Conservation (phyloP, 345 rosid species). For the Jatropha curcas region DNA sequence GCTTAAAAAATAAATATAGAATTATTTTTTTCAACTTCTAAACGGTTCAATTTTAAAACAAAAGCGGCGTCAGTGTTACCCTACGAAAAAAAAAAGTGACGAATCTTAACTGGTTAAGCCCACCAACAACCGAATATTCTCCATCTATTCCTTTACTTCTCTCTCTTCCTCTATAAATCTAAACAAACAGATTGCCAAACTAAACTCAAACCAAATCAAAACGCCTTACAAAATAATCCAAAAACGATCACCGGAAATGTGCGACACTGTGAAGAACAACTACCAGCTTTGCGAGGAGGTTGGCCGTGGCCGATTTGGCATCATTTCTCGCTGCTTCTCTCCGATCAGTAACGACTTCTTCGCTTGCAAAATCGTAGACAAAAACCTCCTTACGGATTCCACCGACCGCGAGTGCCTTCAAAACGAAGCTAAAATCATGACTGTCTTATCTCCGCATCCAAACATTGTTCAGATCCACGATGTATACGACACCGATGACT, state of each 20-base stretch:
- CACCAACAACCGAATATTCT: slow-evolving; percentile 27
- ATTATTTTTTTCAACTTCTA: too few relatives aligned
- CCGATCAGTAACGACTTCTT: slow-evolving; percentile 18
- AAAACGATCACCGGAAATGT: slow-evolving; percentile 13
- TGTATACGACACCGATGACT: slow-evolving; percentile 21
- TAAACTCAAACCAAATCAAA: not conserved
- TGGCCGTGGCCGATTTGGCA: slow-evolving; percentile 39
- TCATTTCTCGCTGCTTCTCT: slow-evolving; percentile 26
- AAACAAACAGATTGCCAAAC: not conserved
- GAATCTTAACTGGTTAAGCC: slow-evolving; percentile 12
- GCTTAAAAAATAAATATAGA: too few relatives aligned
- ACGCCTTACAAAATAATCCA: not conserved
- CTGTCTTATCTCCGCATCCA: slow-evolving; percentile 29
- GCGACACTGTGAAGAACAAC: slow-evolving; percentile 17
- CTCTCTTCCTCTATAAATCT: slow-evolving; percentile 10
- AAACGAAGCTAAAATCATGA: slow-evolving; percentile 32
- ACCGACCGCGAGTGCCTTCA: slow-evolving; percentile 30
- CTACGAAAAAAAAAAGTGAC: not conserved
- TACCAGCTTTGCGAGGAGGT: slow-evolving; percentile 35
- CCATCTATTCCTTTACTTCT: not conserved
- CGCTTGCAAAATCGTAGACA: slow-evolving; percentile 29
- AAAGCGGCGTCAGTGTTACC: too few relatives aligned
- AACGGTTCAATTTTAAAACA: too few relatives aligned
- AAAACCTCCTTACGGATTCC: slow-evolving; percentile 25
- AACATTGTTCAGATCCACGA: slow-evolving; percentile 34